These are phyloP conservation scores for Ceratocystis diversiconidia DNA, from an alignment of 2,329 filamentous ascomycete species.

Conservation along the genomic window DNA sequence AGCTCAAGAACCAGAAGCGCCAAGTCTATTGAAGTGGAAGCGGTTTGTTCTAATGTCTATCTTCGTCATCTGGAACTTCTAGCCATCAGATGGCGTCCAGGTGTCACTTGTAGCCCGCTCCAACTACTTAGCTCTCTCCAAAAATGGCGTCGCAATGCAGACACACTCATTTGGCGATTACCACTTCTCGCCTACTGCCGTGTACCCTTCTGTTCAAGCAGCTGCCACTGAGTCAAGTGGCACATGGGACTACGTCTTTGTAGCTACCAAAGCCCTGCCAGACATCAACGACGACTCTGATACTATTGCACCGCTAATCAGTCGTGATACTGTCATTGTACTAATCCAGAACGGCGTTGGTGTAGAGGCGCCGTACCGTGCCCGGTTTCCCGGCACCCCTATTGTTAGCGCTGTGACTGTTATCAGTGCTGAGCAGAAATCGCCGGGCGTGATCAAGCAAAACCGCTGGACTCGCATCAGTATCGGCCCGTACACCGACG, in stretches of 20 bases:
- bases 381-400: conserved; percentile 44
- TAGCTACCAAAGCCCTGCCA: conserved; percentile 57
- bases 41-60: background rate
- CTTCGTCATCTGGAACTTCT: background rate
- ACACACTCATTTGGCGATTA: conserved; percentile 56
- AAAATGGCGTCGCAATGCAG: conserved; percentile 46
- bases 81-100: conserved; percentile 38
- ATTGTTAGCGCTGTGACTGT: conserved; percentile 57
- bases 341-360: conserved; percentile 58
- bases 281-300: conserved; percentile 47
- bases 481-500: conserved; percentile 48
- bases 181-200: conserved; percentile 44
- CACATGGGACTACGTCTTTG: conserved; percentile 47
- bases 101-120: conserved; percentile 61
- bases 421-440: conserved; percentile 51
- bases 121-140: conserved; percentile 51
- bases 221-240: conserved; percentile 29
- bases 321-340: conserved; percentile 42
- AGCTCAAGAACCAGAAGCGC: background rate
- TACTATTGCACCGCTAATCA: conserved; percentile 46
- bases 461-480: conserved; percentile 63
- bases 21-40: background rate
- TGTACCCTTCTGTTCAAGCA: conserved; percentile 47
- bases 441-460: conserved; percentile 49
- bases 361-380: conserved; percentile 52